These are phyloP conservation scores for Apiotrichum siamense DNA, from an alignment of 1,284 basidiomycete genomes.

Conservation along the genomic window DNA sequence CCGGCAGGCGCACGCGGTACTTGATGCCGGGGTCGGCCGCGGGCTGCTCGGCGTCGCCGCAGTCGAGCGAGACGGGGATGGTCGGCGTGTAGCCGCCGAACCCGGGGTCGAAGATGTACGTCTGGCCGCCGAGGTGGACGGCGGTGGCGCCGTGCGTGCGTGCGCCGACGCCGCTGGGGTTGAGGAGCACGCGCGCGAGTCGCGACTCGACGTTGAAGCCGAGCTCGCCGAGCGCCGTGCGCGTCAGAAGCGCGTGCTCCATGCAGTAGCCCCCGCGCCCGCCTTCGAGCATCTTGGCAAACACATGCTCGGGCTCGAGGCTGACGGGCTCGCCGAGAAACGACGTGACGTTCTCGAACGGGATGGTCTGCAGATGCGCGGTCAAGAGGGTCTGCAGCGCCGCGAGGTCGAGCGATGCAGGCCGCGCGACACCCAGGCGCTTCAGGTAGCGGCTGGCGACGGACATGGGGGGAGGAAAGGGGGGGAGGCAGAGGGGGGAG, in stretches of 20 bases:
- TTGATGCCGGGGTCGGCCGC: not conserved
- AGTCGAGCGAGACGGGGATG: not conserved
- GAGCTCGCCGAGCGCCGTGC: constrained; percentile 4
- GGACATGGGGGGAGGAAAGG: not conserved
- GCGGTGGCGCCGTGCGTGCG: constrained; percentile 6
- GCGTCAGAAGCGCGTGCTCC: constrained; percentile 10
- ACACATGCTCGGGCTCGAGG: not conserved
- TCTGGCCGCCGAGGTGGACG: constrained; percentile 1
- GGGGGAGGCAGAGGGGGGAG: not conserved
- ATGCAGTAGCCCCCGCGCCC: constrained; percentile 14
- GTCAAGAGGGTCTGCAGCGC: constrained; percentile 3
- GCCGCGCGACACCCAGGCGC: constrained; percentile 3
- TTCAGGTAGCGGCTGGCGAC: constrained; percentile 9
- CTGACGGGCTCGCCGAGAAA: constrained; percentile 8
- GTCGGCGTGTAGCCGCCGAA: constrained; percentile 8
- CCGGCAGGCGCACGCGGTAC: constrained; percentile 1
- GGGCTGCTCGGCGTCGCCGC: not conserved
- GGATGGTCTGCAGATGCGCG: constrained; percentile 13
- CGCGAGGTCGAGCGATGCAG: not conserved
- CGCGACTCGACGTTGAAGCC: constrained; percentile 2
- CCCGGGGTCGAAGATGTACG: constrained; percentile 12
- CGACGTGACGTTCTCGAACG: constrained; percentile 12
- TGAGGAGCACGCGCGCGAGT: constrained; percentile 7
- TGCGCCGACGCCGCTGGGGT: not conserved
- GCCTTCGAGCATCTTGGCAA: constrained; percentile 7